A percentile compares a stretch with the other conserved stretches of the same genome.
Evolutionary conservation across 2,329 filamentous ascomycete species (phyloP).

Genomic region (Chaetomium globosum): DNA sequence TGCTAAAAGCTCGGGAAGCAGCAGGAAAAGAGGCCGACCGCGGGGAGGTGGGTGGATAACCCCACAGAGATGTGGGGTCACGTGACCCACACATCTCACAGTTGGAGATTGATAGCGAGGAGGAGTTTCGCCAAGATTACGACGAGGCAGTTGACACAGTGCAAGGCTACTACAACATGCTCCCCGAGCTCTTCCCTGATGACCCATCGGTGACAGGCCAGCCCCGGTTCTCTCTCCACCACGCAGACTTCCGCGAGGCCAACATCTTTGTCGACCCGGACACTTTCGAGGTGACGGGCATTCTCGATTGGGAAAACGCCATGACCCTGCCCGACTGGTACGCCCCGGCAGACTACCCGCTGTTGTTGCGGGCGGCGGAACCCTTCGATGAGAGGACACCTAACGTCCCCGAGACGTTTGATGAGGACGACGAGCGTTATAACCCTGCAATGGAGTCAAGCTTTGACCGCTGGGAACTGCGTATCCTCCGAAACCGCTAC

Average conservation of each 20-base stretch:
- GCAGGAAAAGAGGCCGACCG: too few species aligned
- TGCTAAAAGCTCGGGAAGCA: too few species aligned
- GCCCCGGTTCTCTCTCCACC: neutral
- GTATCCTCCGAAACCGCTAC: neutral
- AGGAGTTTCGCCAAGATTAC: neutral
- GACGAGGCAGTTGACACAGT: too few species aligned
- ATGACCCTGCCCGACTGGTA: conserved; percentile 6
- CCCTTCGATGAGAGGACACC: neutral
- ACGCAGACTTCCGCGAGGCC: neutral
- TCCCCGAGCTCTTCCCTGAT: too few species aligned
- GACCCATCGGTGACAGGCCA: neutral
- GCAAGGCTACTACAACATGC: too few species aligned
- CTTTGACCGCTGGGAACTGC: neutral
- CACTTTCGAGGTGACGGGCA: neutral
- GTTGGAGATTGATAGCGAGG: neutral
- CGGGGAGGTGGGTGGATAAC: too few species aligned
- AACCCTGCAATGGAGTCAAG: neutral
- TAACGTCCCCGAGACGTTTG: neutral
- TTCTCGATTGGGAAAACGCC: neutral
- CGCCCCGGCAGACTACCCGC: neutral
- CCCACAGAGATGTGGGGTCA: too few species aligned
- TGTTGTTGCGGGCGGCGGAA: neutral
- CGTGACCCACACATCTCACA: too few species aligned
- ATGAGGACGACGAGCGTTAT: conserved; percentile 1
- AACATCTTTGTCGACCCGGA: neutral